phyloP scores from a whole-genome alignment of 2,329 filamentous ascomycete genomes.

The Sporothrix pseudoabietina region DNA sequence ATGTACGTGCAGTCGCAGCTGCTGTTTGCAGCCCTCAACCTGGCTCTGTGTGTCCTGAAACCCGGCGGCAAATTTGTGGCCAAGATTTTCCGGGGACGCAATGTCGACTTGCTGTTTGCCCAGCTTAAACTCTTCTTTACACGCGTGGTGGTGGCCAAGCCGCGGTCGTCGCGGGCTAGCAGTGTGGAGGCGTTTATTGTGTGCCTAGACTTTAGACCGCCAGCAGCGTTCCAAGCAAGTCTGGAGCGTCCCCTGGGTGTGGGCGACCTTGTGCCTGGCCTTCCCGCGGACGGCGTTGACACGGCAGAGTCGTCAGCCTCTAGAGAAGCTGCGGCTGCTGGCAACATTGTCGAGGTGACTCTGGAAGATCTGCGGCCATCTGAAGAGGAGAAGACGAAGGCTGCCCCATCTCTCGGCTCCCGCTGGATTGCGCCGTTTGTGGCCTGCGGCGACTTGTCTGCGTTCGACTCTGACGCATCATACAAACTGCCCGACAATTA shows the following conservation, averaged over 20 bases:
- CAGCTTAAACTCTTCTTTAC: constrained; percentile 92
- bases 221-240: constrained; percentile 72
- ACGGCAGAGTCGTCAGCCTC: background rate
- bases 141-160: constrained; percentile 87
- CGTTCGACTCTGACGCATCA: constrained; percentile 93
- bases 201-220: constrained; percentile 84
- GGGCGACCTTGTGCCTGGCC: constrained; percentile 48
- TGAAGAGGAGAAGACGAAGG: background rate
- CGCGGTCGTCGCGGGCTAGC: constrained; percentile 89
- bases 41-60: constrained; percentile 82
- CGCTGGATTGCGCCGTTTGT: constrained; percentile 94
- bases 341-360: constrained; percentile 52
- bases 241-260: constrained; percentile 74
- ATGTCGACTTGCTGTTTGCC: constrained; percentile 93
- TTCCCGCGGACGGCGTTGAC: background rate
- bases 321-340: constrained; percentile 33
- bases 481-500: constrained; percentile 86
- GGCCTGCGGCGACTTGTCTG: constrained; percentile 92
- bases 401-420: constrained; percentile 44
- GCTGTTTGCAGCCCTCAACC: constrained; percentile 88
- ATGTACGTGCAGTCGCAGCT: constrained; percentile 98
- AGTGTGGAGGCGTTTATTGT: constrained; percentile 97
- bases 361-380: constrained; percentile 49
- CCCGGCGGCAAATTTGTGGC: constrained; percentile 96
- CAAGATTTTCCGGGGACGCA: constrained; percentile 93